Base-by-base conservation (phyloP, 805 yeast genomes). In the Myxozyma nipponensis region DNA sequence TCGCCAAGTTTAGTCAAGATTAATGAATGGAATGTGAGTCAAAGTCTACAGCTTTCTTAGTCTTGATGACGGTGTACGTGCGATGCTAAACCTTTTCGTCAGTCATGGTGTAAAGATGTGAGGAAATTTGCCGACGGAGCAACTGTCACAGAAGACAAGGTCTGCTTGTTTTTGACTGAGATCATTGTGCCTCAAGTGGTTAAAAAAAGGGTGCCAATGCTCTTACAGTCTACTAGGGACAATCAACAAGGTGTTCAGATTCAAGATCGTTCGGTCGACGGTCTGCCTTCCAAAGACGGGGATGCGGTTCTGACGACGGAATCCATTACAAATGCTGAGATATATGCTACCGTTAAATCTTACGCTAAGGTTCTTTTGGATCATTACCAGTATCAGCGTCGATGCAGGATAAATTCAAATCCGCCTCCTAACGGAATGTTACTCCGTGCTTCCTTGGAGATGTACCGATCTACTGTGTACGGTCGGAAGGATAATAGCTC, bases 61-160 rank as follows among this genome's bases (percentile, higher is more conserved):
- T 7, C 23, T 36, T 36, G 39, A 7, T 36, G 7, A 15, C 13
- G 7, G 7, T 36, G 7, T 18, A 9, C 39, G 10, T 18, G 7
- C n/a, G 43, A 19, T 35, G 30, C 13, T 22, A 17, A 34, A 30
- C 37, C 18, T 19, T n/a, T 39, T 7, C 9, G 23, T 34, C 18
- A 53, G 57, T 44, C 54, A n/a, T 53, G 57, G 57, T 53, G 57
- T 41, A 50, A 49, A 42, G 57, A 53, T 23, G 35, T 47, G n/a
- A 48, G 57, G 13, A 46, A 46, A 9, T 53, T 53, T 36, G 18
- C 51, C 17, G 57, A 53, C 44, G 55, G 57, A 6, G 42, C 47
- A 4, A 35, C 39, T 1, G 43, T 53, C 22, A 46, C 48, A 23
- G 54, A 53, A 39, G 57, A 53, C 36, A 53, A 53, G 42, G 24